Evolutionary conservation across 2,329 filamentous ascomycete genomes (phyloP).

Genomic region (Trichoderma oligosporum): DNA sequence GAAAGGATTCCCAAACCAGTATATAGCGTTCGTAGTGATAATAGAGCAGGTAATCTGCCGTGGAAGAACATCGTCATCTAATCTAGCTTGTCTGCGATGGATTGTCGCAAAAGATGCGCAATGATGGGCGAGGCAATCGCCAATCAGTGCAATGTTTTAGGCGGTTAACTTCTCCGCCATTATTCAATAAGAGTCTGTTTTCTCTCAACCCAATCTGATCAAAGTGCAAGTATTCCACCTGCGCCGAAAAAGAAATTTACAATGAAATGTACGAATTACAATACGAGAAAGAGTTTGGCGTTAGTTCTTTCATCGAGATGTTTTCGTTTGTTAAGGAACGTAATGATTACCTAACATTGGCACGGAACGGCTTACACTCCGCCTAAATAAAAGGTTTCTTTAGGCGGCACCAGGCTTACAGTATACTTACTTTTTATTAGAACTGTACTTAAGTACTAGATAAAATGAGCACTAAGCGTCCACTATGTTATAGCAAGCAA

Average conservation of each 20-base stretch:
- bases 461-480: too few relatives aligned
- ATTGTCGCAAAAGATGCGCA: conserved; percentile 12
- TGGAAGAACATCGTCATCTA: conserved; percentile 23
- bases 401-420: too few relatives aligned
- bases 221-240: not conserved
- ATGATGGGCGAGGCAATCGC: conserved; percentile 10
- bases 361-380: too few relatives aligned
- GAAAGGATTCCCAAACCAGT: conserved; percentile 10
- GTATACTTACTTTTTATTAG: too few relatives aligned
- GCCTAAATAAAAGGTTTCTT: too few relatives aligned
- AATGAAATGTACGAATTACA: not conserved
- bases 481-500: too few relatives aligned
- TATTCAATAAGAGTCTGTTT: not conserved
- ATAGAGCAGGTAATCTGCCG: conserved; percentile 23
- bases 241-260: not conserved
- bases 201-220: not conserved
- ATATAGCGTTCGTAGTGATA: conserved; percentile 21
- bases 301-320: not conserved
- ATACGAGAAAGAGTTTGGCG: not conserved
- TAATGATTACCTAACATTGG: conserved; percentile 12
- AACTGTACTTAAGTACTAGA: too few relatives aligned
- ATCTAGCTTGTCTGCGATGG: not conserved
- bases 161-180: conserved; percentile 6
- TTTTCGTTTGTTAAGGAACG: not conserved
- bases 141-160: conserved; percentile 8